phyloP scores from a whole-genome alignment of 129 eudicot genomes.

The Rutidosis leptorrhynchoides region DNA sequence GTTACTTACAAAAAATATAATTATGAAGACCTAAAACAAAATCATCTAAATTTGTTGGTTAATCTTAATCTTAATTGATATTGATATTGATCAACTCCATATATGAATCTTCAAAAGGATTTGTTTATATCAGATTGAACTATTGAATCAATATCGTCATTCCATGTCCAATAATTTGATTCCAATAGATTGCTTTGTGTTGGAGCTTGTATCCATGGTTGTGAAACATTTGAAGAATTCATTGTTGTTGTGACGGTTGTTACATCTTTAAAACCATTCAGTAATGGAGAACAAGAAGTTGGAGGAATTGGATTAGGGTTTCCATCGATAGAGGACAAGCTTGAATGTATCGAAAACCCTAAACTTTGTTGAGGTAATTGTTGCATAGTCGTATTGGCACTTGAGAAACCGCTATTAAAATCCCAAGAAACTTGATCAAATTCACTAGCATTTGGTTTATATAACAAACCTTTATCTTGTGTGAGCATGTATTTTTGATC shows the following conservation, averaged over 20 bases:
- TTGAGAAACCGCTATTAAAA: conserved; percentile 18
- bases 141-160: conserved; percentile 62
- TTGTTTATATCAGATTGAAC: conserved; percentile 56
- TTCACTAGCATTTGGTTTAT: conserved; percentile 22
- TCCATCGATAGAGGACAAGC: conserved; percentile 34
- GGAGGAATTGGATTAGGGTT: conserved; percentile 28
- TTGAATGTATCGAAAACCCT: conserved; percentile 46
- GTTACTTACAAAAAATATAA: conserved; percentile 19
- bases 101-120: conserved; percentile 55
- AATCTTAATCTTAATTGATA: background rate
- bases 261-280: conserved; percentile 35
- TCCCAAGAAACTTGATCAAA: conserved; percentile 38
- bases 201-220: conserved; percentile 44
- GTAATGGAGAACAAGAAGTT: conserved; percentile 30
- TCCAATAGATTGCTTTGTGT: conserved; percentile 34
- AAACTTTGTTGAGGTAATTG: conserved; percentile 33
- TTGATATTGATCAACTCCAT: conserved; percentile 2
- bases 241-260: conserved; percentile 38
- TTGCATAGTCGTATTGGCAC: conserved; percentile 17
- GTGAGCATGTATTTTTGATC: conserved; percentile 27
- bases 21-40: conserved; percentile 16
- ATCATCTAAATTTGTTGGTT: conserved; percentile 24
- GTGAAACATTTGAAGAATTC: conserved; percentile 29
- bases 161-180: conserved; percentile 68
- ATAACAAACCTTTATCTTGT: conserved; percentile 19